Evolutionary conservation across 176 grass and related monocot species (phyloP).

Genomic region (Ensete ventricosum): DNA sequence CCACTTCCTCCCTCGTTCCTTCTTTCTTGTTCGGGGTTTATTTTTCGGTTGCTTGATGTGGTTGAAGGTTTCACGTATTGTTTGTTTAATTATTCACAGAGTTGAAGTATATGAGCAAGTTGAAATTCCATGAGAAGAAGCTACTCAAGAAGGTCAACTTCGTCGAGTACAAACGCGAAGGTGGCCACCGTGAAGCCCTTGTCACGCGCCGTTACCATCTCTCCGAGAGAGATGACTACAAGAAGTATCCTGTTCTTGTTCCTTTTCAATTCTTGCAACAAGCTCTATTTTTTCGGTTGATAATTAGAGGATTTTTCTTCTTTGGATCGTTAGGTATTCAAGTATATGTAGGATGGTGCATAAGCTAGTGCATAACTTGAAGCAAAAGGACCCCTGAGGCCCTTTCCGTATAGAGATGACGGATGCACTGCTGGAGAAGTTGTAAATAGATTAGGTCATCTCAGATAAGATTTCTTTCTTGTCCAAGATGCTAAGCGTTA

Average conservation of each 20-base stretch:
- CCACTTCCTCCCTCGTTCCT: too few relatives aligned
- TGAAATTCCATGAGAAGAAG: constrained; percentile 56
- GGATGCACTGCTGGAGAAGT: constrained; percentile 53
- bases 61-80: background rate
- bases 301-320: background rate
- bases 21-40: too few relatives aligned
- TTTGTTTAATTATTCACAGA: background rate
- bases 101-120: constrained; percentile 37
- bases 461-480: too few relatives aligned
- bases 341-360: constrained; percentile 53
- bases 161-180: constrained; percentile 37
- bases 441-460: constrained; percentile 33
- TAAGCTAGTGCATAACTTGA: constrained; percentile 56
- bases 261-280: background rate
- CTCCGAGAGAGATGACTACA: constrained; percentile 58
- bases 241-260: constrained; percentile 19
- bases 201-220: constrained; percentile 41
- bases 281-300: background rate
- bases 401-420: constrained; percentile 59
- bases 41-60: too few relatives aligned
- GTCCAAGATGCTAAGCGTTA: too few relatives aligned
- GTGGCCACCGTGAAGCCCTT: constrained; percentile 38
- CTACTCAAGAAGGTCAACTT: constrained; percentile 47
- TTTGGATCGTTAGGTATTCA: constrained; percentile 29
- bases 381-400: constrained; percentile 77